Evolutionary conservation across 257 asterid genomes (phyloP).

Genomic region (Parsonsia alboflavescens): DNA sequence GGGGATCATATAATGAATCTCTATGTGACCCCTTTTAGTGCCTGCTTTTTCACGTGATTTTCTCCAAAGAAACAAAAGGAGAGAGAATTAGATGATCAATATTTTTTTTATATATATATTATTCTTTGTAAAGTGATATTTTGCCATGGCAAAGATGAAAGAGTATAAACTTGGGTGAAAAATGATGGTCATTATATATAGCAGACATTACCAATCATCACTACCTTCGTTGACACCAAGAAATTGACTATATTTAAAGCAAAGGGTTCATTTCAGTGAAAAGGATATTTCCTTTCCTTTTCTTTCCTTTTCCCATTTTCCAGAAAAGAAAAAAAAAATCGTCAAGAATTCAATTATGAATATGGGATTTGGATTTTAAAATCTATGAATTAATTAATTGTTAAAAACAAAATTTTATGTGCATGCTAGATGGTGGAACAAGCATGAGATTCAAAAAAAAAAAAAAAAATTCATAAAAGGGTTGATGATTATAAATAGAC

Average conservation of each 20-base stretch:
- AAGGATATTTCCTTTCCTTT: not conserved
- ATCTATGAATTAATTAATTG: too few species aligned
- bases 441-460: too few species aligned
- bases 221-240: slow-evolving; percentile 37
- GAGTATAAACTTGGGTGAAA: slow-evolving; percentile 21
- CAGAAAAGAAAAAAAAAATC: not conserved
- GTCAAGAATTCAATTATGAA: not conserved
- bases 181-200: slow-evolving; percentile 15
- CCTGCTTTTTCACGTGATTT: slow-evolving; percentile 63
- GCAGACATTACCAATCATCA: slow-evolving; percentile 30
- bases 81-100: not conserved
- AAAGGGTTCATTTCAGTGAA: slow-evolving; percentile 23
- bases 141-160: slow-evolving; percentile 1
- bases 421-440: too few species aligned
- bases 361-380: not conserved
- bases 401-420: too few species aligned
- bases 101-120: too few species aligned
- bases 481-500: too few species aligned
- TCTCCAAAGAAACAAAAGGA: slow-evolving; percentile 31
- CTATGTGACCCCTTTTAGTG: slow-evolving; percentile 11
- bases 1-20: slow-evolving; percentile 8
- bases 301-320: too few species aligned
- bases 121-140: not conserved
- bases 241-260: slow-evolving; percentile 23
- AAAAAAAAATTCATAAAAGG: too few species aligned